These are phyloP conservation scores for Xylariales sp. DNA, from an alignment of 2,329 filamentous ascomycete genomes.

Conservation along the genomic window DNA sequence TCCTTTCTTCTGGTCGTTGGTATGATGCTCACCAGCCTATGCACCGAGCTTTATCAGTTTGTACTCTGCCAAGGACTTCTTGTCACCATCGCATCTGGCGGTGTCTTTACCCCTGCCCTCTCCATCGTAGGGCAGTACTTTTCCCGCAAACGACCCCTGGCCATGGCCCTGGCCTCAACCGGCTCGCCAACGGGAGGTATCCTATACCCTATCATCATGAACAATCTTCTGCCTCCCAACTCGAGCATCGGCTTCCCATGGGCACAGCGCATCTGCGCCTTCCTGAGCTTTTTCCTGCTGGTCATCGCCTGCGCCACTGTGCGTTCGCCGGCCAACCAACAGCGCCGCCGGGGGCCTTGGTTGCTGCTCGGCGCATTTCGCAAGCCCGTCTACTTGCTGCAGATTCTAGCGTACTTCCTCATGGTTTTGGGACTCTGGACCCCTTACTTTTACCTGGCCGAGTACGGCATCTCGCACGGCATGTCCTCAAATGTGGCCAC, in stretches of 20 bases:
- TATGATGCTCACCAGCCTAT: slow-evolving; percentile 28
- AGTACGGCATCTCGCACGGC: slow-evolving; percentile 42
- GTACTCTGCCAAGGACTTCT: slow-evolving; percentile 32
- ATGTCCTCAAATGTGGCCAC: slow-evolving; percentile 49
- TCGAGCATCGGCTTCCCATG: slow-evolving; percentile 12
- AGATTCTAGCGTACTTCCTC: slow-evolving; percentile 11
- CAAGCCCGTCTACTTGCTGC: slow-evolving; percentile 12
- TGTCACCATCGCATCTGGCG: slow-evolving; percentile 32
- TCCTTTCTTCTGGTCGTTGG: slow-evolving; percentile 31
- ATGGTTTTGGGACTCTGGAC: slow-evolving; percentile 17
- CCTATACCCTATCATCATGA: slow-evolving; percentile 13
- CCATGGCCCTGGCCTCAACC: slow-evolving; percentile 23
- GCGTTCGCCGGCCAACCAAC: slow-evolving; percentile 9
- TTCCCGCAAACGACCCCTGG: slow-evolving; percentile 22
- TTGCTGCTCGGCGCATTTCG: slow-evolving; percentile 27
- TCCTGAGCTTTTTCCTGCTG: slow-evolving; percentile 10
- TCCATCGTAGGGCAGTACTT: slow-evolving; percentile 29
- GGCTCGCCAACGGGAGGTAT: slow-evolving; percentile 13
- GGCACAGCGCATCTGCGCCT: slow-evolving; percentile 13
- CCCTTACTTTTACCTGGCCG: slow-evolving; percentile 41
- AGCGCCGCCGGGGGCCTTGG: slow-evolving; percentile 19
- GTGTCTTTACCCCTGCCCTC: slow-evolving; percentile 26
- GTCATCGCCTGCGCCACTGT: slow-evolving; percentile 10
- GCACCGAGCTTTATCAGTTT: slow-evolving; percentile 19
- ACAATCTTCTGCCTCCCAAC: slow-evolving; percentile 11